A percentile compares a stretch with the other conserved stretches of the same genome.
Evolutionary conservation across 2,329 filamentous ascomycete species (phyloP).

Genomic region (Pseudogymnoascus sp.): DNA sequence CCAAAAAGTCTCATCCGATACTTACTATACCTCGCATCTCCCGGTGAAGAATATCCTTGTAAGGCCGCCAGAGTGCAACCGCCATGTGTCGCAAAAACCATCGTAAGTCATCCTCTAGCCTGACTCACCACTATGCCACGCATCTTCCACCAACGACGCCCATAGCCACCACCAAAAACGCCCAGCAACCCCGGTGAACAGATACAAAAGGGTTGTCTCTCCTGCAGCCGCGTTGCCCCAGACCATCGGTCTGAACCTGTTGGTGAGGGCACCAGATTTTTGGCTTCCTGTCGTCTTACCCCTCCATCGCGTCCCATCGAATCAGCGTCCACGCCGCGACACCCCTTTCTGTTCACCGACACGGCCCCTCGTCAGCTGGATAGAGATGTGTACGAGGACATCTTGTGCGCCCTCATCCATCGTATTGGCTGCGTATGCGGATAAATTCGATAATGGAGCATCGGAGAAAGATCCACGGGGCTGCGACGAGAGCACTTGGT

Average conservation of each 20-base stretch:
- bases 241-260: neutral
- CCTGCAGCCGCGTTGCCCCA: neutral
- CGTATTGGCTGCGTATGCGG: neutral
- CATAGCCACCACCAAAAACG: slow-evolving; percentile 3
- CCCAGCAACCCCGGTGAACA: neutral
- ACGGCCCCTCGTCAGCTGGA: neutral
- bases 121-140: neutral
- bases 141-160: neutral
- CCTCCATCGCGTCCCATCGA: neutral
- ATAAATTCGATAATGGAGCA: neutral
- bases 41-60: neutral
- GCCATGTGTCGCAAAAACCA: neutral
- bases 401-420: neutral
- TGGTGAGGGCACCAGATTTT: neutral
- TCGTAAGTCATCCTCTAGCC: neutral
- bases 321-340: neutral
- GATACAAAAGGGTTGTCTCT: neutral
- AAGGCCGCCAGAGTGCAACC: neutral
- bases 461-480: neutral
- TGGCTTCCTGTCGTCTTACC: neutral
- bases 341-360: slow-evolving; percentile 3
- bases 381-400: neutral
- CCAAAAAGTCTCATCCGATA: neutral
- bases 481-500: neutral
- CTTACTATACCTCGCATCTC: neutral